Evolutionary conservation across 495 filamentous ascomycete species (phyloP).

Genomic region (Massariosphaeria phaeospora): DNA sequence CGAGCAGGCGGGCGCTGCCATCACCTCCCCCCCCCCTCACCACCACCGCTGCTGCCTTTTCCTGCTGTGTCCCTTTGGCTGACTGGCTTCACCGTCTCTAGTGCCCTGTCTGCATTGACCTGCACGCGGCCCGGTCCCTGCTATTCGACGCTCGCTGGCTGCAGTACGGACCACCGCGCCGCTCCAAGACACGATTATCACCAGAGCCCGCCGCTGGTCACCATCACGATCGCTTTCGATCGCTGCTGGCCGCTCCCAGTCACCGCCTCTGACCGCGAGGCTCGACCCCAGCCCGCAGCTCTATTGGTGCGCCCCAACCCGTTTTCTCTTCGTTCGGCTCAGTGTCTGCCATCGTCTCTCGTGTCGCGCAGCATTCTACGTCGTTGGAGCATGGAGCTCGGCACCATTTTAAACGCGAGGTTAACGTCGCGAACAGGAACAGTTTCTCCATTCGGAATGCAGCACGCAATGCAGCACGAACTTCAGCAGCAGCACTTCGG

Average conservation of each 20-base stretch:
- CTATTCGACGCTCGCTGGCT: slow-evolving; percentile 24
- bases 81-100: slow-evolving; percentile 25
- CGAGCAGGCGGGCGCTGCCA: too few relatives aligned
- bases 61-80: slow-evolving; percentile 13
- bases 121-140: slow-evolving; percentile 29
- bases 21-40: too few relatives aligned
- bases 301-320: slow-evolving; percentile 32
- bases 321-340: slow-evolving; percentile 5
- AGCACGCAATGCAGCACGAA: slow-evolving; percentile 36
- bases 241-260: not conserved
- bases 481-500: slow-evolving; percentile 34
- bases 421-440: slow-evolving; percentile 26
- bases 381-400: slow-evolving; percentile 32
- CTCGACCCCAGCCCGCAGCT: slow-evolving; percentile 7
- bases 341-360: slow-evolving; percentile 2
- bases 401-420: slow-evolving; percentile 40
- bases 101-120: slow-evolving; percentile 35
- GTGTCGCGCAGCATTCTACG: slow-evolving; percentile 14
- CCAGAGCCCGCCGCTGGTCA: slow-evolving; percentile 6
- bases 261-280: slow-evolving; percentile 3
- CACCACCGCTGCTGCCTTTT: not conserved
- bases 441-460: slow-evolving; percentile 35
- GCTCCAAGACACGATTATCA: too few relatives aligned
- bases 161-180: slow-evolving; percentile 33
- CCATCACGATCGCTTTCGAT: slow-evolving; percentile 4